A percentile compares a stretch with the other conserved stretches of the same genome.
phyloP scores from a whole-genome alignment of 768 basidiomycete species.

The Mycena galopus region DNA sequence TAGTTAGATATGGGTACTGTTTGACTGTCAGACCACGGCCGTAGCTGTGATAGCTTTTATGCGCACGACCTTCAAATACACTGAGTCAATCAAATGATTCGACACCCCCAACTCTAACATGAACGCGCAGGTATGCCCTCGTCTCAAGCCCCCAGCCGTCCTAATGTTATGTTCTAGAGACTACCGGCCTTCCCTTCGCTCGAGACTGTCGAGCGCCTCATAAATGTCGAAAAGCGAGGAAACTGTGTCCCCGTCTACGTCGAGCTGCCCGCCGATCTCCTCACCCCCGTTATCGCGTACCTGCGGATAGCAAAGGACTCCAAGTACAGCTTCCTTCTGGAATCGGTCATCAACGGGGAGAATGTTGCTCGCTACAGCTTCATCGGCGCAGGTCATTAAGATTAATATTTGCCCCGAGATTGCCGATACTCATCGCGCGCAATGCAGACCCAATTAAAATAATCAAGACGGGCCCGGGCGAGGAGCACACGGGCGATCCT shows the following conservation, averaged over 20 bases:
- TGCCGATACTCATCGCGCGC: neutral
- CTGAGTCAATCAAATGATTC: neutral
- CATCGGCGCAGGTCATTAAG: constrained; percentile 84
- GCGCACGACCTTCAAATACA: neutral
- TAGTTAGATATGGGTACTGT: too few species aligned
- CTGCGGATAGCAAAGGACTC: constrained; percentile 92
- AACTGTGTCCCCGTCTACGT: constrained; percentile 96
- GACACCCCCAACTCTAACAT: constrained; percentile 13
- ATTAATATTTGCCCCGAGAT: neutral
- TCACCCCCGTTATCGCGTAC: constrained; percentile 98
- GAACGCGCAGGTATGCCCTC: constrained; percentile 34
- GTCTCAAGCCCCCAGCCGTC: constrained; percentile 11
- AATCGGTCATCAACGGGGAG: constrained; percentile 93
- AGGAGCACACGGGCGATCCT: constrained; percentile 90
- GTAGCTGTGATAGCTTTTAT: neutral
- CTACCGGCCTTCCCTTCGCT: constrained; percentile 79
- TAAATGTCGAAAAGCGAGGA: constrained; percentile 85
- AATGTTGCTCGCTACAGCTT: constrained; percentile 95
- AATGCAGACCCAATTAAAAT: constrained; percentile 90
- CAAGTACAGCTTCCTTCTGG: constrained; percentile 94
- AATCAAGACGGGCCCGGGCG: constrained; percentile 87
- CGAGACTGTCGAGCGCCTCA: constrained; percentile 79
- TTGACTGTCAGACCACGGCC: too few species aligned
- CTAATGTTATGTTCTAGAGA: constrained; percentile 56
- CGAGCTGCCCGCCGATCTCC: constrained; percentile 93